Conservation (phyloP, 208 protist species). For the Endotrypanum monterogeii region DNA sequence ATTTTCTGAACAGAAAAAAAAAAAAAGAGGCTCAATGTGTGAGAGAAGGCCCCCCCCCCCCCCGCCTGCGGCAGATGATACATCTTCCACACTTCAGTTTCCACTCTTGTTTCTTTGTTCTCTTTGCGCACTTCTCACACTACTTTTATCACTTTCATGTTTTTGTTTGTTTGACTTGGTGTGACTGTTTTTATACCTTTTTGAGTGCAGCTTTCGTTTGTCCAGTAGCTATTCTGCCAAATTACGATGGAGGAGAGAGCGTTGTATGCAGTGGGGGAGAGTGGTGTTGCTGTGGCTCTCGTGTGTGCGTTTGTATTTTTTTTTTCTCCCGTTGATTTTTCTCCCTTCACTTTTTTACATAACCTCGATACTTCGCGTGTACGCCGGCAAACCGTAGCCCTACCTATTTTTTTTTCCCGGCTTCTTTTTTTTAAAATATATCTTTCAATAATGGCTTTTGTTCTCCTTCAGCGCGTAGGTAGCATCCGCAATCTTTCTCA, state of each 20-base stretch:
- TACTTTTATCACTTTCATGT: background rate
- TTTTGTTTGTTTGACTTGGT: background rate
- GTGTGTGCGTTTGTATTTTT: background rate
- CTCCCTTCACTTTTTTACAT: background rate
- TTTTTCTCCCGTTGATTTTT: background rate
- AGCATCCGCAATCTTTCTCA: background rate
- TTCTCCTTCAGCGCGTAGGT: background rate
- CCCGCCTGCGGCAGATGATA: too few species aligned
- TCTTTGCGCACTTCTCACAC: background rate
- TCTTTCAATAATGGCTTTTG: background rate
- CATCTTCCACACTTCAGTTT: too few species aligned
- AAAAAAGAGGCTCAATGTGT: too few species aligned
- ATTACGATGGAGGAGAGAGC: background rate
- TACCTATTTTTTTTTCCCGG: background rate
- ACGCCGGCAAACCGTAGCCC: background rate
- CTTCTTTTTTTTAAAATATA: background rate
- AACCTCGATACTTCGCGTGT: background rate
- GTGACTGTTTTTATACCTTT: background rate
- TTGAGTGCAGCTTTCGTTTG: background rate
- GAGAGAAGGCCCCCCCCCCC: too few species aligned
- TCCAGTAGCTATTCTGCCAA: conserved; percentile 1
- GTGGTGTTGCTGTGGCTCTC: background rate
- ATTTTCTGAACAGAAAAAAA: too few species aligned
- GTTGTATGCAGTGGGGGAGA: background rate
- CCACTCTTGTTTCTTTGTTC: background rate